Evolutionary conservation across 2,329 filamentous ascomycete genomes (phyloP), one percentile per base, ranked within the genome.

Genomic region (Beauveria asiatica): DNA sequence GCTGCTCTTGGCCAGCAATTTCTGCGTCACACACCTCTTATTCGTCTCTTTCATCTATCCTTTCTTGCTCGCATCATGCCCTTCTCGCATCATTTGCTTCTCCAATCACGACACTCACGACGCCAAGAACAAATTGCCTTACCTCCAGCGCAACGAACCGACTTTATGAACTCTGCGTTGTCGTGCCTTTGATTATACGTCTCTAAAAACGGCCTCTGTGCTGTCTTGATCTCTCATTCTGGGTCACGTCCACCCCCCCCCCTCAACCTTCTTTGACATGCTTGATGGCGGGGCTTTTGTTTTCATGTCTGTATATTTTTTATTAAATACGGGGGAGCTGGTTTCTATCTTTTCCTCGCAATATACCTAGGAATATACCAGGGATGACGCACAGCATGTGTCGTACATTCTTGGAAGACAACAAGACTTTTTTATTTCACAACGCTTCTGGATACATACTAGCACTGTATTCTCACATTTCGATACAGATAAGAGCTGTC

Each of bases 61-160:
- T 44, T 30, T 21, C 41, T 48, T 30, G 17, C 45, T 48, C 23
- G 17, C 39, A 23, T 48, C 45, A 19, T 61, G 39, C 9, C 30
- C 33, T 21, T 50, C n/a, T 44, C 10, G 13, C 9, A 33, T 57
- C 39, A 48, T 46, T 45, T 46, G 27, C 57, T 52, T 55, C n/a
- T 2, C 44, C 44, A 41, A 21, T 57, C 27, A 59, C 49, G 57
- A 59, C 25, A 46, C 25, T 59, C 39, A 59, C 49, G 57, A 59
- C 25, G 57, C 57, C 48, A 59, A 59, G 49, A 53, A 59, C 50
- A 60, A 42, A 13, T 27, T 19, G 8, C 25, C 37, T 56, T 42
- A 42, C 55, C 37, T 23, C 21, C 37, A 53, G 7, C 45, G 27
- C 56, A 11, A 52, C 46, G 23, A 30, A 51, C 19, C 25, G 27